Evolutionary conservation across 805 yeast species (phyloP), one percentile per base, ranked within the genome.

Genomic region (Ogataea parapolymorpha): DNA sequence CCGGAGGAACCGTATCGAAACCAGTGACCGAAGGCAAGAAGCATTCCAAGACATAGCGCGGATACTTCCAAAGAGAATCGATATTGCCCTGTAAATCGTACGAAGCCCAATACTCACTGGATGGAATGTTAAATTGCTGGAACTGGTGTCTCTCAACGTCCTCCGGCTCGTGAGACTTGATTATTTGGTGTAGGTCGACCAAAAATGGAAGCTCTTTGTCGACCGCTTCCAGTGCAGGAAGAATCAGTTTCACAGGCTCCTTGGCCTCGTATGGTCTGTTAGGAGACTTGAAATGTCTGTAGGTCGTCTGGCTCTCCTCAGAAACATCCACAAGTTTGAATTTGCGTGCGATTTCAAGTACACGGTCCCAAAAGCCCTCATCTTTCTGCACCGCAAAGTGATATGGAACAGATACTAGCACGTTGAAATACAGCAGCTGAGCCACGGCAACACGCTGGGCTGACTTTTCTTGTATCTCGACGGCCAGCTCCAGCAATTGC

Each of bases 1-100:
- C 62, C 3, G 73, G 64, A 0, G 90, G 85, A 4, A 79, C 79
- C 1, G 96, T 86, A 39, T 79, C 82, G 38, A 85, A 77, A 3
- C 70, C 75, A 3, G 75, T 76, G 7, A 67, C 62, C 37, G 71
- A 67, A 11, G 71, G 71, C 32, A 68, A 60, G 59, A 81, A 87
- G 12, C 82, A 78, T 50, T 80, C 80, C 56, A 83, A 74, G 15
- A 77, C 63, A 30, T 70, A 66, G 55, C 86, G 72, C 46, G 90
- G 83, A 30, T 68, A 67, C 42, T 66, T 65, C 93, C 93, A 85
- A 61, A 84, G 68, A 41, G 70, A 66, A 57, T 85, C 93, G 35
- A 82, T 68, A 35, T 73, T 71, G 4, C 80, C 80, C 4, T 57
- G 37, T n/a, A 67, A 63, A 12, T 28, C 26, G 12, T 53, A 62